phyloP scores from a whole-genome alignment of 2,329 filamentous ascomycete species.

The Apiospora malaysiana region DNA sequence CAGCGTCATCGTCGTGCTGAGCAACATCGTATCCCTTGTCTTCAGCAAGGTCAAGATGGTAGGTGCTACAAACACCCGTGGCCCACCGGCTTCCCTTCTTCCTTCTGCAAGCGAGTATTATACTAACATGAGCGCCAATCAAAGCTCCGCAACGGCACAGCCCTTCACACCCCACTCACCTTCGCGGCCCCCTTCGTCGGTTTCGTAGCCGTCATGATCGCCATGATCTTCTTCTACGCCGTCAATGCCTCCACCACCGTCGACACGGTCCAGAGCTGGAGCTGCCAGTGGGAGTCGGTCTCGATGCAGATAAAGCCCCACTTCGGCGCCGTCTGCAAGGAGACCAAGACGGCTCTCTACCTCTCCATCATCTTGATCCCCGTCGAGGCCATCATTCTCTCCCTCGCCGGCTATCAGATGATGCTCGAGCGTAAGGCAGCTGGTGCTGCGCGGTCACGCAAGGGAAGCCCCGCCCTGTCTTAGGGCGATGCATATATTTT shows the following conservation, averaged over 20 bases:
- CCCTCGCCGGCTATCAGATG: slow-evolving; percentile 51
- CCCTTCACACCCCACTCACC: slow-evolving; percentile 43
- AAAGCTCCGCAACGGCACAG: slow-evolving; percentile 46
- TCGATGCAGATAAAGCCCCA: slow-evolving; percentile 58
- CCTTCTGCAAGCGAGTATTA: background rate
- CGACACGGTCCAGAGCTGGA: slow-evolving; percentile 67
- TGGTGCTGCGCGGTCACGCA: slow-evolving; percentile 40
- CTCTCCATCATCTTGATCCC: slow-evolving; percentile 63
- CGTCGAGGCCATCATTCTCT: slow-evolving; percentile 55
- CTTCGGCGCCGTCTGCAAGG: slow-evolving; percentile 61
- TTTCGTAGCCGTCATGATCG: slow-evolving; percentile 55
- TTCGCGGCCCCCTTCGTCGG: slow-evolving; percentile 49
- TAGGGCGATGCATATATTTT: background rate
- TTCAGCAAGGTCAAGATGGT: slow-evolving; percentile 57
- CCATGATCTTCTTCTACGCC: slow-evolving; percentile 63
- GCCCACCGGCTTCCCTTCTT: background rate
- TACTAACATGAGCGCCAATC: background rate
- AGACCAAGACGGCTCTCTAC: slow-evolving; percentile 60
- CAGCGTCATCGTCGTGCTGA: slow-evolving; percentile 54
- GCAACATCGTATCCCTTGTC: slow-evolving; percentile 54
- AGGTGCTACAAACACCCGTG: slow-evolving; percentile 38
- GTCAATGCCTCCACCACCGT: slow-evolving; percentile 57
- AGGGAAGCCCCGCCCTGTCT: slow-evolving; percentile 38
- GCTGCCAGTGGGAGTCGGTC: slow-evolving; percentile 64
- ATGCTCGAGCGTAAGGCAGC: slow-evolving; percentile 50